A percentile compares a stretch with the other conserved stretches of the same genome.
These are phyloP conservation scores for Xylariales sp. DNA, from an alignment of 2,329 filamentous ascomycete species.

Conservation along the genomic window DNA sequence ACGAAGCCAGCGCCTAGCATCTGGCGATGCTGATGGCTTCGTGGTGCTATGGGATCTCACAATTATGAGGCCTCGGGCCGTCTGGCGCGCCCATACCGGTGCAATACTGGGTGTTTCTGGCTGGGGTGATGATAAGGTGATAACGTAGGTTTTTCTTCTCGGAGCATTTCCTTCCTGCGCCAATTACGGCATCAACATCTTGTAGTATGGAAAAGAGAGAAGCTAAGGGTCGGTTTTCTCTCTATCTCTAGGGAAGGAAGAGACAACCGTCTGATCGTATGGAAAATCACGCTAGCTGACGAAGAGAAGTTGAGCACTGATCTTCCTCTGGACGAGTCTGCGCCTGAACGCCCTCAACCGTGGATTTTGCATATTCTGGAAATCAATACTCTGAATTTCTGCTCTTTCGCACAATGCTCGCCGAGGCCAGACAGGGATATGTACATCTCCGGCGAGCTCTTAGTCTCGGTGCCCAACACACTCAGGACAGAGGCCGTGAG, in stretches of 20 bases:
- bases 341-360: constrained; percentile 68
- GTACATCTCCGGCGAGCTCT: constrained; percentile 56
- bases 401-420: constrained; percentile 77
- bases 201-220: neutral
- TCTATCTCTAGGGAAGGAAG: constrained; percentile 78
- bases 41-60: constrained; percentile 86
- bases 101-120: constrained; percentile 79
- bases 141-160: constrained; percentile 74
- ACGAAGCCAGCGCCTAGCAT: constrained; percentile 79
- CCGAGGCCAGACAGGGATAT: constrained; percentile 48
- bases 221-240: constrained; percentile 20
- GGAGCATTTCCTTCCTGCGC: neutral
- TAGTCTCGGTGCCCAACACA: constrained; percentile 85
- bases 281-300: constrained; percentile 74
- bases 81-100: constrained; percentile 87
- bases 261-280: constrained; percentile 87
- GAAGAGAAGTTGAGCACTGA: constrained; percentile 73
- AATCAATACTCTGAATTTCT: constrained; percentile 97
- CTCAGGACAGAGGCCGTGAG: constrained; percentile 75
- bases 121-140: constrained; percentile 78
- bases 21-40: constrained; percentile 91
- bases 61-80: constrained; percentile 81
- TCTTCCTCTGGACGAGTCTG: constrained; percentile 75
- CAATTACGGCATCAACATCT: neutral
- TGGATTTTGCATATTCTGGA: constrained; percentile 87